These are phyloP conservation scores for Sclerotiophoma versabilis DNA, from an alignment of 2,329 filamentous ascomycete genomes.

Conservation along the genomic window DNA sequence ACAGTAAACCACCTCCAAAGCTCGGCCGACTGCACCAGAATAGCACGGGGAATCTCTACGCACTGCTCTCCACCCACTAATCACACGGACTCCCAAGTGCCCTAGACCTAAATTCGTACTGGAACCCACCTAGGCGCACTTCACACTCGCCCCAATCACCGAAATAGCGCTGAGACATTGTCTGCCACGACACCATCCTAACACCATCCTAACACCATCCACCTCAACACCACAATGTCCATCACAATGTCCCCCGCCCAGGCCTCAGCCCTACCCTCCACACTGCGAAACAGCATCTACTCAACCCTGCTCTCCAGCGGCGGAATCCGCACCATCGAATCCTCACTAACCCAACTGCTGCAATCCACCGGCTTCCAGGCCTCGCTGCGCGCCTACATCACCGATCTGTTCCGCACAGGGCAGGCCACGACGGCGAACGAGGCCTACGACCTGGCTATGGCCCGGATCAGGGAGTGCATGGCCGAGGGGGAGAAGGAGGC, in stretches of 20 bases:
- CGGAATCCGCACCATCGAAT: slow-evolving; percentile 64
- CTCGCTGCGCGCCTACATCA: slow-evolving; percentile 61
- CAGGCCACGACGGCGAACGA: slow-evolving; percentile 65
- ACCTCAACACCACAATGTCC: slow-evolving; percentile 24
- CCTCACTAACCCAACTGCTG: slow-evolving; percentile 61
- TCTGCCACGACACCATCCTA: no score
- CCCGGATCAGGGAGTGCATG: slow-evolving; percentile 32
- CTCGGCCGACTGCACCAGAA: not conserved
- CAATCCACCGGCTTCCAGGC: slow-evolving; percentile 67
- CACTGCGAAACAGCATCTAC: slow-evolving; percentile 53
- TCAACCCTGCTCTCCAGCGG: slow-evolving; percentile 56
- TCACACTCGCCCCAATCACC: no score
- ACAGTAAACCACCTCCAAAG: not conserved
- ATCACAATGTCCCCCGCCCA: slow-evolving; percentile 43
- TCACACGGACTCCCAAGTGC: not conserved
- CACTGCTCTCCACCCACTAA: not conserved
- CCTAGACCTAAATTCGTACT: not conserved
- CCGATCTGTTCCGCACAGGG: slow-evolving; percentile 64
- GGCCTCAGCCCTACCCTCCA: slow-evolving; percentile 50
- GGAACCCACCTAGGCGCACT: no score
- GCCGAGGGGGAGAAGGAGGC: not conserved
- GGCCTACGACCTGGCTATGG: slow-evolving; percentile 61
- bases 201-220: no score
- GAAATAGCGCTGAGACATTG: no score
- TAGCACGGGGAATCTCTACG: not conserved